Evolutionary conservation across 345 rosid genomes (phyloP).

Genomic region (Sonneratia alba): DNA sequence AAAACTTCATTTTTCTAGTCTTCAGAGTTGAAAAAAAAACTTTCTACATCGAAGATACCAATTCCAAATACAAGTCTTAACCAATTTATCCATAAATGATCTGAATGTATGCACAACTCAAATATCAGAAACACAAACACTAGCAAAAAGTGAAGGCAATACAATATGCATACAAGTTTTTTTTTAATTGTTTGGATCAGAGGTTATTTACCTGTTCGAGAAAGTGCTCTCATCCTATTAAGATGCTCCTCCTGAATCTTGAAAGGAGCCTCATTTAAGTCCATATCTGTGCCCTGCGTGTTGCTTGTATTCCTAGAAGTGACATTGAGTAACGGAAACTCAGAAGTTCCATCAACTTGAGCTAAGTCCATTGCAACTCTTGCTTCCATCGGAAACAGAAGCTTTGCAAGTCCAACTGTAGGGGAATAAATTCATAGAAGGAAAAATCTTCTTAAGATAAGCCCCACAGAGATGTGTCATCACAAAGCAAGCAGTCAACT

Average conservation of each 20-base stretch:
- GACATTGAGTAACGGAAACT: slow-evolving; percentile 44
- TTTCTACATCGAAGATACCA: neutral
- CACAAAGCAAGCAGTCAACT: neutral
- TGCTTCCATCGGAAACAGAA: slow-evolving; percentile 80
- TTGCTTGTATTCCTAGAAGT: slow-evolving; percentile 18
- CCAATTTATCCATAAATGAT: neutral
- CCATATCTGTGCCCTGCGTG: slow-evolving; percentile 37
- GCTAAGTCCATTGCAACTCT: slow-evolving; percentile 57
- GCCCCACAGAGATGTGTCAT: neutral
- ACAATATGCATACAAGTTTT: neutral
- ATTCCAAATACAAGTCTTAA: neutral
- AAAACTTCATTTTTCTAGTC: neutral
- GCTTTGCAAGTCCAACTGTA: slow-evolving; percentile 69
- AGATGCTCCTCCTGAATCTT: slow-evolving; percentile 60
- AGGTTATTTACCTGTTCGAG: slow-evolving; percentile 45
- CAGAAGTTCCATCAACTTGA: slow-evolving; percentile 48
- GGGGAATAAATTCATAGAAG: neutral
- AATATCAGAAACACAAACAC: neutral
- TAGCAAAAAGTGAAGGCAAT: neutral
- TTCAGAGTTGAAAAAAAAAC: neutral
- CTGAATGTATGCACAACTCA: neutral
- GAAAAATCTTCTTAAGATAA: neutral
- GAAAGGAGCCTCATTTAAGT: slow-evolving; percentile 60
- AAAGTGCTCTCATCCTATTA: slow-evolving; percentile 52
- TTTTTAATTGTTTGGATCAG: neutral